phyloP scores from a whole-genome alignment of 2,329 filamentous ascomycete genomes.

The Tolypocladium sp. region DNA sequence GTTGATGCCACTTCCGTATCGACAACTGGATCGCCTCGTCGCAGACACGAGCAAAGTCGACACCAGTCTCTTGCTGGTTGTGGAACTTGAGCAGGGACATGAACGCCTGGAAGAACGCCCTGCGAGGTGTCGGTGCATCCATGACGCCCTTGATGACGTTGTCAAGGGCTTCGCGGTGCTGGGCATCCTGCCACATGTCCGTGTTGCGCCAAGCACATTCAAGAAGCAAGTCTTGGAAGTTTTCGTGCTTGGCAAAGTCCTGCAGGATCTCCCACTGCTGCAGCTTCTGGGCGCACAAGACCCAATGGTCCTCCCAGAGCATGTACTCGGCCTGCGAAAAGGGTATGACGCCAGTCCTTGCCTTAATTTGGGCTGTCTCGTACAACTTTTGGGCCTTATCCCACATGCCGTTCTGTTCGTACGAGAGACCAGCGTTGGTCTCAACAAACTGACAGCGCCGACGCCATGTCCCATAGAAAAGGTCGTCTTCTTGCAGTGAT shows the following conservation, averaged over 20 bases:
- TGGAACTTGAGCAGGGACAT: slow-evolving; percentile 94
- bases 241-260: slow-evolving; percentile 98
- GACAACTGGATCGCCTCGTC: slow-evolving; percentile 97
- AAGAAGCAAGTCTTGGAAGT: slow-evolving; percentile 89
- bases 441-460: slow-evolving; percentile 93
- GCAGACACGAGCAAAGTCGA: slow-evolving; percentile 81
- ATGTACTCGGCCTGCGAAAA: slow-evolving; percentile 97
- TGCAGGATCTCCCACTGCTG: slow-evolving; percentile 98
- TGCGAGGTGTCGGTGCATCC: slow-evolving; percentile 87
- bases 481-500: slow-evolving; percentile 83
- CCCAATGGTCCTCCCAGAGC: slow-evolving; percentile 99
- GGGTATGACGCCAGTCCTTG: slow-evolving; percentile 87
- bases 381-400: slow-evolving; percentile 97
- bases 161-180: slow-evolving; percentile 83
- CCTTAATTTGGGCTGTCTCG: slow-evolving; percentile 93
- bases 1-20: slow-evolving; percentile 96
- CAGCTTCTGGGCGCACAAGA: slow-evolving; percentile 92
- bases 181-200: slow-evolving; percentile 84
- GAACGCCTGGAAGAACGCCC: slow-evolving; percentile 97
- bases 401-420: slow-evolving; percentile 99
- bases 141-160: slow-evolving; percentile 94
- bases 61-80: slow-evolving; percentile 68
- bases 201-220: slow-evolving; percentile 94
- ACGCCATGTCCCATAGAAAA: slow-evolving; percentile 97
- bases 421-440: slow-evolving; percentile 92